Percentiles rank a stretch among this genome's conserved stretches.
phyloP scores from a whole-genome alignment of 2,329 filamentous ascomycete genomes.

The Colletotrichum noveboracense region DNA sequence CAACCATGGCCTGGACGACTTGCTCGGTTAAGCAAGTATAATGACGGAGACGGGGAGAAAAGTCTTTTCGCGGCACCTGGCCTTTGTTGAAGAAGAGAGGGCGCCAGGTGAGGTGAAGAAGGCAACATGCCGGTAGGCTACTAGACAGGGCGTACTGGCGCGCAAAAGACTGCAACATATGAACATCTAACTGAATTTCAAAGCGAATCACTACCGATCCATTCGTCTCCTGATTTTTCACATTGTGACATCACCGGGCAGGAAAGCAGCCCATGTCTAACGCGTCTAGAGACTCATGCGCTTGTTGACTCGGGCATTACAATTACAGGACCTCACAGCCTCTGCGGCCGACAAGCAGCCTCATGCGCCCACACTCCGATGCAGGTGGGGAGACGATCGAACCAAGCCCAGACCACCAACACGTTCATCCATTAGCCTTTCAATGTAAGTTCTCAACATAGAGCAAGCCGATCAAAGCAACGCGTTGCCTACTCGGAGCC shows the following conservation, averaged over 20 bases:
- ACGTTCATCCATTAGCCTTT: background rate
- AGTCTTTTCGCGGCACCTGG: background rate
- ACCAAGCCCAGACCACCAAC: background rate
- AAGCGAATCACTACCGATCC: background rate
- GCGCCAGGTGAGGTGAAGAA: background rate
- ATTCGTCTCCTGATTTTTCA: background rate
- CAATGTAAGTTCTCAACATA: background rate
- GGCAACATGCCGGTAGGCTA: slow-evolving; percentile 33
- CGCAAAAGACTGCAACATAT: slow-evolving; percentile 38
- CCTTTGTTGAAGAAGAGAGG: background rate
- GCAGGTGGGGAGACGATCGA: background rate
- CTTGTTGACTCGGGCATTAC: background rate
- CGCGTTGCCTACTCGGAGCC: background rate
- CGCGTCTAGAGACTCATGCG: background rate
- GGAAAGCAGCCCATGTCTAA: background rate
- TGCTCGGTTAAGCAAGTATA: slow-evolving; percentile 45
- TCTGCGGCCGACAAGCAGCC: slow-evolving; percentile 1
- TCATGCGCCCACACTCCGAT: background rate
- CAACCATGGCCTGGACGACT: slow-evolving; percentile 48
- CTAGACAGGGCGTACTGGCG: slow-evolving; percentile 48
- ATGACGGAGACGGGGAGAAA: background rate
- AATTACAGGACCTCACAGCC: slow-evolving; percentile 1
- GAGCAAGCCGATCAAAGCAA: background rate
- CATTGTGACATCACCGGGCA: background rate
- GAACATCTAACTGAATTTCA: slow-evolving; percentile 21